A percentile compares a stretch with the other conserved stretches of the same genome.
Conservation (phyloP, 495 filamentous ascomycete genomes). For the Cercophora samala region DNA sequence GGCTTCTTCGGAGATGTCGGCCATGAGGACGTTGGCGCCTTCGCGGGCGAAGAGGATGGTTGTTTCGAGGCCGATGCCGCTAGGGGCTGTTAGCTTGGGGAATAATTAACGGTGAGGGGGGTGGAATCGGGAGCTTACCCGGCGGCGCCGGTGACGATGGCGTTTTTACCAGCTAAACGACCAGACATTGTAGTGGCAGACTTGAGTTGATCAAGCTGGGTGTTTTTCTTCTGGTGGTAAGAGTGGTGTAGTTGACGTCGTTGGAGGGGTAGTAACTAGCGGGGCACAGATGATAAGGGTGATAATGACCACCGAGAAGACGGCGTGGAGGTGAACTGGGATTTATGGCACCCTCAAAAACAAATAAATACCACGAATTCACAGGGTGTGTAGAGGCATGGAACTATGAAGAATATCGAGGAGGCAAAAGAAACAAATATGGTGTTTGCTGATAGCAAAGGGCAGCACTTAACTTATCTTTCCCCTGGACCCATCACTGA, state of each 20-base stretch:
- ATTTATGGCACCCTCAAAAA: background rate
- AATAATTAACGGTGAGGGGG: constrained; percentile 8
- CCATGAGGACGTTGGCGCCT: constrained; percentile 80
- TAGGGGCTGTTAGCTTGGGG: constrained; percentile 33
- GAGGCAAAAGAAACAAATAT: background rate
- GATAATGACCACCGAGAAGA: background rate
- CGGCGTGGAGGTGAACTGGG: background rate
- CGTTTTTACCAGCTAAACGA: constrained; percentile 86
- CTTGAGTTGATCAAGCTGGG: background rate
- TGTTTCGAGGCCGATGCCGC: constrained; percentile 95
- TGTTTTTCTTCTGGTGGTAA: background rate
- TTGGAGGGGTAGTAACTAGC: background rate
- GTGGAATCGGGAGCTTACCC: constrained; percentile 57
- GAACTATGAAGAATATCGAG: background rate
- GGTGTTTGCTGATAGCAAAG: background rate
- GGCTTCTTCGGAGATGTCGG: constrained; percentile 73
- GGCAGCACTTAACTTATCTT: constrained; percentile 4
- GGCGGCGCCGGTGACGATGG: constrained; percentile 87
- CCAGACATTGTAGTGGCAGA: constrained; percentile 28
- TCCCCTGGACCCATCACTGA: background rate
- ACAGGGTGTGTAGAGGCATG: background rate
- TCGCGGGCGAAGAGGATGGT: constrained; percentile 87
- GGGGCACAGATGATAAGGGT: background rate
- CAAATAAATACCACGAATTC: background rate
- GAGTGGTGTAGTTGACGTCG: constrained; percentile 2